Conservation (phyloP, 306 rosid genomes). For the Comarum palustre region DNA sequence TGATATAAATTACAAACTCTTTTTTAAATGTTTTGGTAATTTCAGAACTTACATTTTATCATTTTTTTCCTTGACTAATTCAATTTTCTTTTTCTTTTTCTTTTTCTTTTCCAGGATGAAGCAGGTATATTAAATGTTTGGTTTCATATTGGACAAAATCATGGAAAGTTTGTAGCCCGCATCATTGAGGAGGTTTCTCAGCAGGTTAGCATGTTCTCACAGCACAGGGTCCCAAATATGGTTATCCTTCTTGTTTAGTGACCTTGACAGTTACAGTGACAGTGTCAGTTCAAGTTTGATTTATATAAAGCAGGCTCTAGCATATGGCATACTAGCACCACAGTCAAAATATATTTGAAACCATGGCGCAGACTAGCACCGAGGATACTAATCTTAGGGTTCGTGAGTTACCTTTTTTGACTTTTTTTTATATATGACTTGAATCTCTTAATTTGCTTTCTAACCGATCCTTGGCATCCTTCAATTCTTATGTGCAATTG, state of each 20-base stretch:
- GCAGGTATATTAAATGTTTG: conserved; percentile 58
- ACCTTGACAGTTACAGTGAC: no score
- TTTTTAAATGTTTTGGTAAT: neutral
- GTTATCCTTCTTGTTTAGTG: no score
- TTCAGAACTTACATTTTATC: neutral
- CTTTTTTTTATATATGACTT: neutral
- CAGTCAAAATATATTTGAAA: neutral
- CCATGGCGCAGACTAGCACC: neutral
- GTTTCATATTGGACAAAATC: conserved; percentile 72
- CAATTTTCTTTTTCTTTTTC: conserved; percentile 14
- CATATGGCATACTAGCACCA: neutral
- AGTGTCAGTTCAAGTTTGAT: neutral
- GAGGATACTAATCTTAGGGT: neutral
- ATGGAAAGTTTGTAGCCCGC: conserved; percentile 52
- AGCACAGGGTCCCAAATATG: no score
- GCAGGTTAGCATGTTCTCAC: conserved; percentile 70
- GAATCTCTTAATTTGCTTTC: neutral
- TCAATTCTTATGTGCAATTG: neutral
- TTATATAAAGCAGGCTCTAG: neutral
- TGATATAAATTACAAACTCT: neutral
- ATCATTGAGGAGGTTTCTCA: conserved; percentile 40
- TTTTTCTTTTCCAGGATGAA: conserved; percentile 63
- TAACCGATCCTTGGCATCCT: neutral
- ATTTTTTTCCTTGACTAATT: conserved; percentile 16
- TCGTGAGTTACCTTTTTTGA: neutral